These are phyloP conservation scores for Chalciporus piperatoides DNA, from an alignment of 1,284 basidiomycete genomes.

Conservation along the genomic window DNA sequence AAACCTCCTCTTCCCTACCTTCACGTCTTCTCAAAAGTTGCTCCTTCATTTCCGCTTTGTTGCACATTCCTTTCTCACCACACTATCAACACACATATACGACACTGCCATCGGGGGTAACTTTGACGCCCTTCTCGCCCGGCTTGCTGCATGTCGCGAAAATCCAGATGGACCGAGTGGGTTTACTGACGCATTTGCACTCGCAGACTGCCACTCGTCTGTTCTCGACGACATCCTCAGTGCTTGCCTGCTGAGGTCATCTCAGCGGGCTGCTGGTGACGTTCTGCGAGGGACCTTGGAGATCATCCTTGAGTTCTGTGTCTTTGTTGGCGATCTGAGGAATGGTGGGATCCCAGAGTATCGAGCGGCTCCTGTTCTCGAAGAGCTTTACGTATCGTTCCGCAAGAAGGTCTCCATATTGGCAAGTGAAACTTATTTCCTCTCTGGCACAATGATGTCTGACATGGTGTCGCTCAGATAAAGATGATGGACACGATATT, in stretches of 20 bases:
- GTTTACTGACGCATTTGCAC: constrained; percentile 73
- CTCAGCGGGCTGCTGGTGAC: constrained; percentile 65
- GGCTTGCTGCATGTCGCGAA: constrained; percentile 34
- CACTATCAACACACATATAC: constrained; percentile 66
- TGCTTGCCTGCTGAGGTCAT: constrained; percentile 72
- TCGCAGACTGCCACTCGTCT: constrained; percentile 66
- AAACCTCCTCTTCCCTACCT: constrained; percentile 56
- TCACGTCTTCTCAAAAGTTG: constrained; percentile 48
- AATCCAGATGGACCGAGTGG: constrained; percentile 17
- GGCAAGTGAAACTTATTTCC: constrained; percentile 41
- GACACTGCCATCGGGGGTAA: constrained; percentile 75
- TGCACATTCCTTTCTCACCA: constrained; percentile 64
- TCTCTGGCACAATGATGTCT: neutral
- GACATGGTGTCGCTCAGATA: constrained; percentile 12
- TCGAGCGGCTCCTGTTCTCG: constrained; percentile 52
- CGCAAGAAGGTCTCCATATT: constrained; percentile 51
- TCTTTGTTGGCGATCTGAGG: constrained; percentile 62
- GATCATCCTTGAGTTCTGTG: constrained; percentile 65
- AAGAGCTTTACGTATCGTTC: constrained; percentile 55
- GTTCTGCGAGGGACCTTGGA: constrained; percentile 65
- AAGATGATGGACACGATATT: constrained; percentile 22
- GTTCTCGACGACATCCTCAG: constrained; percentile 74
- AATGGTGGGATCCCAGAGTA: constrained; percentile 54
- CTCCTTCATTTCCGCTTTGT: constrained; percentile 70
- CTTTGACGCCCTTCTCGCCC: constrained; percentile 63